Percentiles rank a stretch among this genome's conserved stretches.
Evolutionary conservation across 192 early-diverging fungal genomes (phyloP).

Genomic region (Linnemannia exigua): DNA sequence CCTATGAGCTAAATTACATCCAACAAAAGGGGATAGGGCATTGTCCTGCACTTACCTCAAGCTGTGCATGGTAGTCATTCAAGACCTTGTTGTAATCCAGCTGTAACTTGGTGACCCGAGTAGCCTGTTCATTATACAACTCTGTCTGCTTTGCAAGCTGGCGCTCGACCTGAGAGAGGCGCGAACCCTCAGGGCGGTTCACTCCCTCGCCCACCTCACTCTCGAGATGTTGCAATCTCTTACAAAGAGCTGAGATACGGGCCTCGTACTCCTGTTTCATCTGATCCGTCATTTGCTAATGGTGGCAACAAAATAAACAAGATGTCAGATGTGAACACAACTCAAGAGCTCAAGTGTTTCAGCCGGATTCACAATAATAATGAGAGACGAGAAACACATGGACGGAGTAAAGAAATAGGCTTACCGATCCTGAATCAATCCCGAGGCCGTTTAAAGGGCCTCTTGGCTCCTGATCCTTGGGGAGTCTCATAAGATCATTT

Average conservation of each 20-base stretch:
- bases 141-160: conserved; percentile 57
- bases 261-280: conserved; percentile 74
- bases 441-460: conserved; percentile 22
- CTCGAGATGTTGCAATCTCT: conserved; percentile 78
- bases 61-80: conserved; percentile 81
- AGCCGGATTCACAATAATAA: not conserved
- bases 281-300: conserved; percentile 53
- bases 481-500: conserved; percentile 17
- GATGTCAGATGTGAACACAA: not conserved
- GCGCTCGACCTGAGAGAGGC: conserved; percentile 51
- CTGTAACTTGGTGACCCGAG: conserved; percentile 61
- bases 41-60: conserved; percentile 65
- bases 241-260: conserved; percentile 70
- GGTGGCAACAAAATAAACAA: not conserved
- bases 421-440: conserved; percentile 27
- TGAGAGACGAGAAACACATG: not conserved
- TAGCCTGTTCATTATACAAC: conserved; percentile 44
- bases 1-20: conserved; percentile 12
- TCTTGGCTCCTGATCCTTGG: conserved; percentile 20
- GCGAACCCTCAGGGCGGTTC: conserved; percentile 43
- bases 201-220: conserved; percentile 63
- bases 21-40: not conserved
- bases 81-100: conserved; percentile 73
- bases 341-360: not conserved
- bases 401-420: not conserved